Base-by-base conservation (phyloP, 495 filamentous ascomycete genomes). In the Aspergillus taichungensis region DNA sequence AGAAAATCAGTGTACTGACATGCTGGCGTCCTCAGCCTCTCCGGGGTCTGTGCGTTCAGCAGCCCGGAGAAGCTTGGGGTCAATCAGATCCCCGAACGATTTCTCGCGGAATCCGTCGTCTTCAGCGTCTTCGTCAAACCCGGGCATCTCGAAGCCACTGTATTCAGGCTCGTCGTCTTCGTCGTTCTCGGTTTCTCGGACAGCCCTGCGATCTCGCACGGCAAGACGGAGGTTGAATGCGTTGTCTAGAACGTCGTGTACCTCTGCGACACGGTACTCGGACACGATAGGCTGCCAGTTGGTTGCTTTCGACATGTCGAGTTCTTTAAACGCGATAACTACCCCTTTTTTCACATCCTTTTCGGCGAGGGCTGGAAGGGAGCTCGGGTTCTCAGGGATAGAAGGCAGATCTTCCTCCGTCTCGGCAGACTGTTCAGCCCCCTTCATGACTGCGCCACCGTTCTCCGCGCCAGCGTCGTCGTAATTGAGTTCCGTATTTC, bases 251-350 rank as follows among this genome's bases (percentile, higher is more conserved):
- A 71, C 65, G 3, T 76, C 76, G 11, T 75, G 60, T 11, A 94
- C 67, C 24, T 80, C 64, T 3, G 84, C 87, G 0, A 85, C 84
- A 10, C 79, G 70, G 53, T 80, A 82, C 3, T 72, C 74, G 3
- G 78, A 79, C 34, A 94, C 67, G 43, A 72, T 74, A 0, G 91
- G 91, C 43, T 86, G 75, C 84, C 87, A 94, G 24, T 78, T 83
- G 7, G 83, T 87, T 9, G 71, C 78, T 45, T 78, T 80, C 29
- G 85, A 88, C 56, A 89, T 75, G 27, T 80, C 73, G 43, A 87
- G 71, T 44, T 87, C 76, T 52, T 84, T 87, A 76, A 86, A 98
- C 2, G 83, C 81, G 49, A 98, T 79, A 31, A 90, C 69, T 58
- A 84, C 79, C 8, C 83, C 86, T 4, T 68, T 49, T 31, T 71